Conservation (phyloP, 371 early-diverging fungal genomes). For the Dentiscutata heterogama region DNA sequence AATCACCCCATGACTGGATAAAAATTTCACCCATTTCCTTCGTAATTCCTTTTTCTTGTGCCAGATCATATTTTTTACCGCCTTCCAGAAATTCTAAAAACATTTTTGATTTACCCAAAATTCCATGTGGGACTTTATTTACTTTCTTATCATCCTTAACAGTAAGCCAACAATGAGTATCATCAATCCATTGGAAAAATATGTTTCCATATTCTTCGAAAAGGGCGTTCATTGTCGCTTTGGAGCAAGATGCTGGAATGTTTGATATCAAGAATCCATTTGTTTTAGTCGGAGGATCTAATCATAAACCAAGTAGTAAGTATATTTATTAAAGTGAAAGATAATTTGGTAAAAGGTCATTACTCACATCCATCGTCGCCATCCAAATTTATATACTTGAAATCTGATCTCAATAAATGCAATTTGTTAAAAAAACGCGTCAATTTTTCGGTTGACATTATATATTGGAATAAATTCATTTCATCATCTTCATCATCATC, state of each 20-base stretch:
- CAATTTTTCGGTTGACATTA: conserved; percentile 21
- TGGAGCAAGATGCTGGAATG: conserved; percentile 21
- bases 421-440: conserved; percentile 39
- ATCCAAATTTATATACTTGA: conserved; percentile 38
- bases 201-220: conserved; percentile 40
- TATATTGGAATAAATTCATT: neutral
- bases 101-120: conserved; percentile 19
- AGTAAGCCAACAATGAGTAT: conserved; percentile 44
- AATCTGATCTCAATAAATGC: conserved; percentile 43
- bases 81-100: conserved; percentile 29
- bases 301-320: neutral
- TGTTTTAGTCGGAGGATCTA: conserved; percentile 30
- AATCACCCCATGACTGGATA: conserved; percentile 26
- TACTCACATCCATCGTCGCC: conserved; percentile 43
- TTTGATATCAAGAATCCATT: conserved; percentile 43
- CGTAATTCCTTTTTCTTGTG: conserved; percentile 26
- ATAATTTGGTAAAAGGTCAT: neutral
- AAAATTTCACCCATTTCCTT: conserved; percentile 21
- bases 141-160: conserved; percentile 41
- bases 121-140: neutral
- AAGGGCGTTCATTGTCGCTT: conserved; percentile 2
- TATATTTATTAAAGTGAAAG: neutral
- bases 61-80: conserved; percentile 21
- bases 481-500: conserved; percentile 2
- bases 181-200: conserved; percentile 43